Conservation (phyloP, 1,284 basidiomycete species). For the Bjerkandera adusta region DNA sequence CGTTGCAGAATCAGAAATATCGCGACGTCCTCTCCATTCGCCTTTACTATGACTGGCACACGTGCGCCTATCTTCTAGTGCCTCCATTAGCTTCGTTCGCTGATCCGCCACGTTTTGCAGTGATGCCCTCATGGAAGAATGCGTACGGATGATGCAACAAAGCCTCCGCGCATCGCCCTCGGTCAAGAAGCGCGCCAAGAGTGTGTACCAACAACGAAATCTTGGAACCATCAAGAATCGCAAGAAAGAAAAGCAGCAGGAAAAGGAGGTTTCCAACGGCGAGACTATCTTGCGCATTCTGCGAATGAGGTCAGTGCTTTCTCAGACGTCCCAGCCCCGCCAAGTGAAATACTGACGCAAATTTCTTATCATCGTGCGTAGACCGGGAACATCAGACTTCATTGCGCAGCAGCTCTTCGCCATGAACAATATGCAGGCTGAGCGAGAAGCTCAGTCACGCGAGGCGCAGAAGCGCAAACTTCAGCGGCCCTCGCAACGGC, state of each 20-base stretch:
- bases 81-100: not conserved
- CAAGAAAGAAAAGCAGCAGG: constrained; percentile 89
- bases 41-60: constrained; percentile 92
- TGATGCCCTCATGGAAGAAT: constrained; percentile 94
- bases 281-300: constrained; percentile 93
- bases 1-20: constrained; percentile 96
- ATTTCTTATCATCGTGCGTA: constrained; percentile 30
- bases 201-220: constrained; percentile 86
- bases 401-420: constrained; percentile 86
- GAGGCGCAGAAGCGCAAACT: constrained; percentile 53
- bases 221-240: constrained; percentile 95
- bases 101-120: constrained; percentile 35
- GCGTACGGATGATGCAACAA: constrained; percentile 89
- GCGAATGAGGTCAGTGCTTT: constrained; percentile 76
- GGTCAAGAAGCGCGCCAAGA: constrained; percentile 88
- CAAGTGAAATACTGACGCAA: too few relatives aligned
- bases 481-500: constrained; percentile 29
- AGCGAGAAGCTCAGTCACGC: constrained; percentile 62
- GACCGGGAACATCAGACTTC: constrained; percentile 84
- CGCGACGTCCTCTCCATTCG: constrained; percentile 88
- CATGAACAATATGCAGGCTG: constrained; percentile 70
- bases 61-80: constrained; percentile 43
- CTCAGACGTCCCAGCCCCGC: not conserved
- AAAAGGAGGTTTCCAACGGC: constrained; percentile 70
- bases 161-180: constrained; percentile 71